Conservation (phyloP, 768 basidiomycete genomes). For the Tylopilus vinaceipallidus region DNA sequence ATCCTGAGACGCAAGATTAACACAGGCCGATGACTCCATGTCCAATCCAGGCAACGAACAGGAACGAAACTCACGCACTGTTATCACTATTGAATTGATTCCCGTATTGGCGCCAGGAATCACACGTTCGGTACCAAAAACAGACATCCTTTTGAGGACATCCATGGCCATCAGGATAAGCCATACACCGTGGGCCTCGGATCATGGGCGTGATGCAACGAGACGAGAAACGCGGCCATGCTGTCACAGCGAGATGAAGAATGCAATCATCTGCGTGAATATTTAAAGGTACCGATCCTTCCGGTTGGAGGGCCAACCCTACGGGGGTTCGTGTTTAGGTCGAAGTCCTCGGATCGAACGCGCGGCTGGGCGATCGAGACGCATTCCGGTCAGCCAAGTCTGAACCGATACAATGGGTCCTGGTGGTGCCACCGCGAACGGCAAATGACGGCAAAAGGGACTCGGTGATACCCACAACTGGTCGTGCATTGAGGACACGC, state of each 20-base stretch:
- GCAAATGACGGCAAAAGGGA: conserved; percentile 3
- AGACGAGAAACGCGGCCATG: conserved; percentile 4
- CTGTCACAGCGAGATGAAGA: not conserved
- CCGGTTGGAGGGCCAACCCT: not conserved
- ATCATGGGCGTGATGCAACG: conserved; percentile 6
- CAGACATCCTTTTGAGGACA: conserved; percentile 1
- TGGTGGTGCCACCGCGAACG: not conserved
- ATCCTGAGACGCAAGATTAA: too few relatives aligned
- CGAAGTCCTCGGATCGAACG: conserved; percentile 20
- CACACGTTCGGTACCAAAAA: conserved; percentile 1
- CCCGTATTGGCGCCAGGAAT: not conserved
- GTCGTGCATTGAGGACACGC: not conserved
- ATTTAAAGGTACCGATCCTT: conserved; percentile 1
- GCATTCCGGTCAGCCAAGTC: not conserved
- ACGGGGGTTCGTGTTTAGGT: not conserved
- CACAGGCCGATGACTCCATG: not conserved
- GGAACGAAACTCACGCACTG: not conserved
- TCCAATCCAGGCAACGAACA: too few relatives aligned
- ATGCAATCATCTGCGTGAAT: conserved; percentile 2
- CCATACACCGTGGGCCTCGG: conserved; percentile 7
- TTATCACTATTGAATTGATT: not conserved
- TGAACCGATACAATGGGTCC: not conserved
- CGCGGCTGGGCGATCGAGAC: not conserved
- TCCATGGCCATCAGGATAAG: conserved; percentile 3
- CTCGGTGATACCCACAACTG: not conserved